A percentile compares a stretch with the other conserved stretches of the same genome.
These are phyloP conservation scores for Candida railenensis DNA, from an alignment of 805 yeast species.

Conservation along the genomic window DNA sequence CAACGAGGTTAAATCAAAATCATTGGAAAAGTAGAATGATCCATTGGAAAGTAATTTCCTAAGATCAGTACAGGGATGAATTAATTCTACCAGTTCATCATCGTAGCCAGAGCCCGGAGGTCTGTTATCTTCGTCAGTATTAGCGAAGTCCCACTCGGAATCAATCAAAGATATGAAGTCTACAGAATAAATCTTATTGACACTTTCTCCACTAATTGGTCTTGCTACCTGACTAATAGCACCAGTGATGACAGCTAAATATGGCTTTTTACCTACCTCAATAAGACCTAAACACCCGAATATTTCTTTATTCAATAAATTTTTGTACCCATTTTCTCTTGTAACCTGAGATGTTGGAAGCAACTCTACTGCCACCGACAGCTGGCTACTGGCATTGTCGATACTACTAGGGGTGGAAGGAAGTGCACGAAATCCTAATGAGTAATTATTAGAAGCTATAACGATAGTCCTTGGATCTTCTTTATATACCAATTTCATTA, in stretches of 20 bases:
- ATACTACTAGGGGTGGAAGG: slow-evolving; percentile 7
- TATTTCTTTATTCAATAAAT: slow-evolving; percentile 40
- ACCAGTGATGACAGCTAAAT: slow-evolving; percentile 77
- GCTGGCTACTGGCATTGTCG: slow-evolving; percentile 3
- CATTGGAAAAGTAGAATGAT: slow-evolving; percentile 87
- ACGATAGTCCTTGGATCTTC: slow-evolving; percentile 32
- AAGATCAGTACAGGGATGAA: slow-evolving; percentile 81
- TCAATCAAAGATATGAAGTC: slow-evolving; percentile 79
- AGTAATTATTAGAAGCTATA: slow-evolving; percentile 27
- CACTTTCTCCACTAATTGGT: slow-evolving; percentile 77
- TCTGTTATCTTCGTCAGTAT: slow-evolving; percentile 28
- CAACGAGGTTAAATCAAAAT: slow-evolving; percentile 87
- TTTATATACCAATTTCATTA: slow-evolving; percentile 31
- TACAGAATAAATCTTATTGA: slow-evolving; percentile 77
- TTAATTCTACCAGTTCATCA: slow-evolving; percentile 12
- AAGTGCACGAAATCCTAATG: slow-evolving; percentile 25
- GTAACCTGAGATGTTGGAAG: slow-evolving; percentile 36
- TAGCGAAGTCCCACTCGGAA: slow-evolving; percentile 73
- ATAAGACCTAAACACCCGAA: slow-evolving; percentile 81
- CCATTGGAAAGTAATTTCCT: slow-evolving; percentile 80
- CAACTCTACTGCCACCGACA: slow-evolving; percentile 48
- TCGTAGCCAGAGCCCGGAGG: slow-evolving; percentile 8
- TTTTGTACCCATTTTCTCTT: slow-evolving; percentile 34
- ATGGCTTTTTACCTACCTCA: slow-evolving; percentile 63
- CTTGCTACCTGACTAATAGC: slow-evolving; percentile 69